Evolutionary conservation across 192 early-diverging fungal species (phyloP).

Genomic region (Kappamyces sp.): DNA sequence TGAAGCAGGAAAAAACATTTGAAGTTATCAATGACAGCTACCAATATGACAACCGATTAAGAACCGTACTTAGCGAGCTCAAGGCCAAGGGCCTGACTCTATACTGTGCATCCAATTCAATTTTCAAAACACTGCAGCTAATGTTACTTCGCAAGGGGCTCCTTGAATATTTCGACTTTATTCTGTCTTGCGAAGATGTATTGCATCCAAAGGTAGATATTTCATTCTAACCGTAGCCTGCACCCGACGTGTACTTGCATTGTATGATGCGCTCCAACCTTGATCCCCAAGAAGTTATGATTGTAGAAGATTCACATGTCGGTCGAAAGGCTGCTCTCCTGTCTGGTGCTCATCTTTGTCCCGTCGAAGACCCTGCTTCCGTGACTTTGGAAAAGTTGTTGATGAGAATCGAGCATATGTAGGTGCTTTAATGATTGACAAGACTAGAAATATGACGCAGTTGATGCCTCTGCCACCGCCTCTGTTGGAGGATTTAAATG

Average conservation of each 20-base stretch:
- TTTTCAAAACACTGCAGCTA: slow-evolving; percentile 15
- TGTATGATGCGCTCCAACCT: not conserved
- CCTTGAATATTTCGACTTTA: slow-evolving; percentile 12
- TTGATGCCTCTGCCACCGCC: not conserved
- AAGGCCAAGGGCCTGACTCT: slow-evolving; percentile 2
- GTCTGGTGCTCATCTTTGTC: slow-evolving; percentile 8
- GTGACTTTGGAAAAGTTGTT: slow-evolving; percentile 4
- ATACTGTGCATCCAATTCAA: slow-evolving; percentile 16
- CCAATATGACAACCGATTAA: not conserved
- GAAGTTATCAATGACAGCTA: slow-evolving; percentile 15
- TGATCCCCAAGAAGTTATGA: slow-evolving; percentile 8
- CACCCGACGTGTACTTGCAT: slow-evolving; percentile 7
- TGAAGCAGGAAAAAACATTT: slow-evolving; percentile 16
- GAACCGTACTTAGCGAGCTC: not conserved
- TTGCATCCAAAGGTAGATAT: slow-evolving; percentile 14
- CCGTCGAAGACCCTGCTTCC: not conserved
- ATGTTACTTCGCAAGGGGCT: slow-evolving; percentile 6
- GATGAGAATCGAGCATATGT: slow-evolving; percentile 1
- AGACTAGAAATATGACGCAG: not conserved
- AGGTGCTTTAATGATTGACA: no score
- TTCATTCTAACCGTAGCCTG: no score
- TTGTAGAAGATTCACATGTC: slow-evolving; percentile 17
- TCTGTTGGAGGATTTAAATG: not conserved
- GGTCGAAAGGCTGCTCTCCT: slow-evolving; percentile 16
- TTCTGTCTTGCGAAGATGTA: slow-evolving; percentile 15